Conservation (phyloP, 768 basidiomycete genomes). For the Russula abietina region DNA sequence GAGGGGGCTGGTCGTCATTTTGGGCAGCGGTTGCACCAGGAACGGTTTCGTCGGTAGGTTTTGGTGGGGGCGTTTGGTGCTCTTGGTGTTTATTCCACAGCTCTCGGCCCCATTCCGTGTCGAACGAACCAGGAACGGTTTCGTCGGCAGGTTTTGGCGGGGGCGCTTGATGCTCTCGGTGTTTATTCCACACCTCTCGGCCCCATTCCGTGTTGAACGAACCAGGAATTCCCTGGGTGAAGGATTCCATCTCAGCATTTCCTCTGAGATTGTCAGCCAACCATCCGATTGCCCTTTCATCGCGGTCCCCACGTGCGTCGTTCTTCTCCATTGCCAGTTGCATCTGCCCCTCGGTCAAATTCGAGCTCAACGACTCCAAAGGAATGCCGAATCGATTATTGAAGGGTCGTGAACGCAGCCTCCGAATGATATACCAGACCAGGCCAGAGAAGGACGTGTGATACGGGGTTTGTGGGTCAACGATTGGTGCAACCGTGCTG, state of each 20-base stretch:
- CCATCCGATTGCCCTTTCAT: slow-evolving; percentile 16
- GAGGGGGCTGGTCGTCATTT: too few relatives aligned
- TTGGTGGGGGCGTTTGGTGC: too few relatives aligned
- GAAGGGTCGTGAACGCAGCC: not conserved
- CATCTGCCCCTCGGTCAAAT: slow-evolving; percentile 10
- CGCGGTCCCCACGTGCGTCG: slow-evolving; percentile 1
- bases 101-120: slow-evolving; percentile 1
- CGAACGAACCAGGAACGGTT: slow-evolving; percentile 1
- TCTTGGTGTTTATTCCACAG: slow-evolving; percentile 7
- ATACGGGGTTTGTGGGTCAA: slow-evolving; percentile 5
- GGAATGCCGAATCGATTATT: not conserved
- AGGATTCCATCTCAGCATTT: slow-evolving; percentile 14
- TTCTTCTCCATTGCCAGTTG: not conserved
- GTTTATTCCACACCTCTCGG: not conserved
- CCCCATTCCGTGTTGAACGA: slow-evolving; percentile 6
- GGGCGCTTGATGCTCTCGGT: too few relatives aligned
- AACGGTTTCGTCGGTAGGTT: too few relatives aligned
- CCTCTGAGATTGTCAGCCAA: not conserved
- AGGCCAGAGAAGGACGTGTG: slow-evolving; percentile 5
- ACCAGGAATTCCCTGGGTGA: slow-evolving; percentile 10
- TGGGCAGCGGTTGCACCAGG: too few relatives aligned
- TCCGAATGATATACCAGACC: slow-evolving; percentile 3
- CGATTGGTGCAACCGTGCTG: slow-evolving; percentile 4
- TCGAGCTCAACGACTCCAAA: not conserved
- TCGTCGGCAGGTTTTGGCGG: too few relatives aligned